phyloP scores from a whole-genome alignment of 441 rosid species.

The Capsella rubella region DNA sequence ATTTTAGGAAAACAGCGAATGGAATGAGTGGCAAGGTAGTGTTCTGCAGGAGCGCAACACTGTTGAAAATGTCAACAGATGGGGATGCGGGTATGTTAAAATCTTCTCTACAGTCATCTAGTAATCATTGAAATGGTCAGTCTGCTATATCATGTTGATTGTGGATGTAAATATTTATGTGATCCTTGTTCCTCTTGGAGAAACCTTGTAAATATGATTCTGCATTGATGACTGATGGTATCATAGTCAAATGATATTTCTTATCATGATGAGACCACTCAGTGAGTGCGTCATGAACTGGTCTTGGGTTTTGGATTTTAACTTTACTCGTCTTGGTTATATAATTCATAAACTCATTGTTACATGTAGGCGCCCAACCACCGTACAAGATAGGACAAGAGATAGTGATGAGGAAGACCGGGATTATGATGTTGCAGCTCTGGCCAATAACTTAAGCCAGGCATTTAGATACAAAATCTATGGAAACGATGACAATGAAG shows the following conservation, averaged over 20 bases:
- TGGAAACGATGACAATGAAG: slow-evolving; percentile 85
- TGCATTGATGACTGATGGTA: slow-evolving; percentile 23
- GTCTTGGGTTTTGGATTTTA: slow-evolving; percentile 14
- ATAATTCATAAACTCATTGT: slow-evolving; percentile 23
- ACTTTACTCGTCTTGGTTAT: slow-evolving; percentile 22
- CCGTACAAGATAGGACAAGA: slow-evolving; percentile 87
- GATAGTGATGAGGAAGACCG: slow-evolving; percentile 99
- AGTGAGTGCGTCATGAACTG: neutral
- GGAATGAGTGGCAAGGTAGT: slow-evolving; percentile 88
- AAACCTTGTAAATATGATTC: slow-evolving; percentile 9
- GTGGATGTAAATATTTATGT: slow-evolving; percentile 17
- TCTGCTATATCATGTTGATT: slow-evolving; percentile 19
- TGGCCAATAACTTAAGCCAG: slow-evolving; percentile 91
- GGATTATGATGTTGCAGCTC: slow-evolving; percentile 97
- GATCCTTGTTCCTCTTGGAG: slow-evolving; percentile 21
- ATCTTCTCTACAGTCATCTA: slow-evolving; percentile 10
- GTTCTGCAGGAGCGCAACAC: slow-evolving; percentile 89
- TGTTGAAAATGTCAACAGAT: slow-evolving; percentile 88
- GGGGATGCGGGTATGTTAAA: slow-evolving; percentile 93
- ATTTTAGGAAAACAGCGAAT: slow-evolving; percentile 78
- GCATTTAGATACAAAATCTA: slow-evolving; percentile 89
- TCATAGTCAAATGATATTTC: neutral
- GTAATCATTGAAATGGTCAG: slow-evolving; percentile 22
- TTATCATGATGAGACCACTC: slow-evolving; percentile 6
- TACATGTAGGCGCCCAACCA: slow-evolving; percentile 85